Evolutionary conservation across 148 eudicot genomes (phyloP), one percentile per base, ranked within the genome.

Genomic region (Vaccinium myrtillus): DNA sequence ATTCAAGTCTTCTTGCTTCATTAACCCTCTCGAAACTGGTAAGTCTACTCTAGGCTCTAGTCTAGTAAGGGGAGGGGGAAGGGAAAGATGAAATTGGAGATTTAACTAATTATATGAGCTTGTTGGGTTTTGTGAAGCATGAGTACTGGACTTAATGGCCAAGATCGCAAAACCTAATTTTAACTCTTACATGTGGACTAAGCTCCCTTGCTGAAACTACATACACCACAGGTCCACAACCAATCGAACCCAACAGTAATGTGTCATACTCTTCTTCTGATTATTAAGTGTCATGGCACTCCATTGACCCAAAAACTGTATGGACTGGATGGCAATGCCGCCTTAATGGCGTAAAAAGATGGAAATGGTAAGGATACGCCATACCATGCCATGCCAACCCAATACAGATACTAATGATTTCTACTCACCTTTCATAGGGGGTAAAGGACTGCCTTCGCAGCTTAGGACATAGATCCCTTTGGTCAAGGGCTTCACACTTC

Each of bases 401-500:
- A 46, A 48, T 10, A 75, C 55, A 11, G 55, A 48, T 21, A 4
- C 78, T 23, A 43, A 76, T 46, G 12, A 48, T n/a, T 13, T 76
- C 79, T 76, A 10, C 54, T 46, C 79, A 48, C 55, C 9, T 14
- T 39, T 23, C 51, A 36, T 7, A 46, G 78, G 2, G 21, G 30
- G 30, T 16, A 75, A 48, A 75, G 25, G 78, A n/a, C 78, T 48
- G 54, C 55, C 6, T 46, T 48, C 13, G 1, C 30, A 10, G 78
- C 51, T 8, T 54, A 19, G 27, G 78, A 48, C 27, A 43, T 19
- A 21, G 23, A 43, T 12, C 19, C 11, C 27, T 46, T 55, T 19
- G 30, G 46, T 79, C 43, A 36, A 79, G 25, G 32, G 70, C 50
- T 55, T 79, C n/a, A 56, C 82, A 79, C n/a, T 48, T 75, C 78